These are phyloP conservation scores for Ophiostoma tasmaniense DNA, from an alignment of 2,329 filamentous ascomycete genomes.

Conservation along the genomic window DNA sequence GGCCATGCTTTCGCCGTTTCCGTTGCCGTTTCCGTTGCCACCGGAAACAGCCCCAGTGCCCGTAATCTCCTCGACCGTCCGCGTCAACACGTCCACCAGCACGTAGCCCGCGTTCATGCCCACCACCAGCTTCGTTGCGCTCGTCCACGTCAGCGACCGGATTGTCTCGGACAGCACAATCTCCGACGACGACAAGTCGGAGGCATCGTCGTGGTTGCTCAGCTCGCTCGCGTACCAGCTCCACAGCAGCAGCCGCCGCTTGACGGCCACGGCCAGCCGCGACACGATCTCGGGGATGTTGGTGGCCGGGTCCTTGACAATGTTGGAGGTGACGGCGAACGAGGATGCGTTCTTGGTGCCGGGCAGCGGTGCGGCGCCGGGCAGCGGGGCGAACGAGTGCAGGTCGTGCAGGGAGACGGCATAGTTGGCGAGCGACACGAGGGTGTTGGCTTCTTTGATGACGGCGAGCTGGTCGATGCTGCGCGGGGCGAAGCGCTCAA, in stretches of 20 bases:
- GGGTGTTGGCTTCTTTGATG: slow-evolving; percentile 87
- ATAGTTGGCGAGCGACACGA: slow-evolving; percentile 85
- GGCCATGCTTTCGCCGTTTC: slow-evolving; percentile 27
- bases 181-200: slow-evolving; percentile 57
- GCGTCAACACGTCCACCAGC: slow-evolving; percentile 73
- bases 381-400: slow-evolving; percentile 68
- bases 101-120: slow-evolving; percentile 90
- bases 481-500: slow-evolving; percentile 87
- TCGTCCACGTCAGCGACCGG: slow-evolving; percentile 85
- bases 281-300: slow-evolving; percentile 91
- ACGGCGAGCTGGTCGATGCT: slow-evolving; percentile 89
- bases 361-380: slow-evolving; percentile 55
- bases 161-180: slow-evolving; percentile 74
- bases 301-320: slow-evolving; percentile 78
- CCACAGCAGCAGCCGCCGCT: slow-evolving; percentile 83
- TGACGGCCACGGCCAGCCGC: slow-evolving; percentile 82
- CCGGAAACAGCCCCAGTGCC: slow-evolving; percentile 28
- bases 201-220: slow-evolving; percentile 26
- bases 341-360: slow-evolving; percentile 81
- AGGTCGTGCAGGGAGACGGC: slow-evolving; percentile 86
- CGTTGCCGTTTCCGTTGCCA: not conserved
- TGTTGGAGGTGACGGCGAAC: slow-evolving; percentile 92
- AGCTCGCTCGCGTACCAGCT: slow-evolving; percentile 95
- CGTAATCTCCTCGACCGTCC: slow-evolving; percentile 63
- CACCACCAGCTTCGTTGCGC: slow-evolving; percentile 74